A percentile compares a stretch with the other conserved stretches of the same genome.
Evolutionary conservation across 805 yeast species (phyloP).

Genomic region (Starmera quercuum): DNA sequence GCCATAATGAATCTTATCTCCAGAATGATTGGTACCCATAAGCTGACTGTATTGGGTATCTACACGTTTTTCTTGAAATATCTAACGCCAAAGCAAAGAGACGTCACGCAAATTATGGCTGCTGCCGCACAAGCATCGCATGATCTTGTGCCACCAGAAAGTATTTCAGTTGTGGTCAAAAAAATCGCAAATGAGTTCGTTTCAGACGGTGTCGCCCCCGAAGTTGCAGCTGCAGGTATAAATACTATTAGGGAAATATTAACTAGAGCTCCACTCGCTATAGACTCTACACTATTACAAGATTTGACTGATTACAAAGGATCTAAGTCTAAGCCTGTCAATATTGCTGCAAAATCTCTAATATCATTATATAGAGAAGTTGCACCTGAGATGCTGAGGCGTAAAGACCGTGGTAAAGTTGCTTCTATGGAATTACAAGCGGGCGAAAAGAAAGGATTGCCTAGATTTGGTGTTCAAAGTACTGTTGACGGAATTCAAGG

Average conservation of each 20-base stretch:
- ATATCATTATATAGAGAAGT: conserved; percentile 84
- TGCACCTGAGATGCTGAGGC: conserved; percentile 90
- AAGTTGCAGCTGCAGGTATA: conserved; percentile 96
- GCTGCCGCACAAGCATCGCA: conserved; percentile 96
- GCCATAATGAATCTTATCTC: conserved; percentile 82
- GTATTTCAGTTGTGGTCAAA: conserved; percentile 68
- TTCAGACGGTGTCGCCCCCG: conserved; percentile 96
- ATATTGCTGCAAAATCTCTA: conserved; percentile 88
- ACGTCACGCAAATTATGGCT: conserved; percentile 95
- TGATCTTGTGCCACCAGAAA: conserved; percentile 95
- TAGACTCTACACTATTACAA: conserved; percentile 79
- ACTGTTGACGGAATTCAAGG: conserved; percentile 78
- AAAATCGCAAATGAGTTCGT: conserved; percentile 97
- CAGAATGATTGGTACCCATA: conserved; percentile 89
- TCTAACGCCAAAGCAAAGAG: conserved; percentile 87
- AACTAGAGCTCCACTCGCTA: conserved; percentile 90
- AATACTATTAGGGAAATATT: conserved; percentile 92
- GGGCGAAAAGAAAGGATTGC: conserved; percentile 44
- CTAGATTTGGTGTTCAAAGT: conserved; percentile 70
- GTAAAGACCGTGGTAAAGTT: conserved; percentile 87
- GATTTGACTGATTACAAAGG: conserved; percentile 88
- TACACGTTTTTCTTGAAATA: conserved; percentile 86
- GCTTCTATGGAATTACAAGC: conserved; percentile 78
- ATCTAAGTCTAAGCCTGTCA: conserved; percentile 88
- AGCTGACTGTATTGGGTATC: conserved; percentile 80